phyloP scores from a whole-genome alignment of 2,329 filamentous ascomycete species.

The Endoconidiophora laricicola region DNA sequence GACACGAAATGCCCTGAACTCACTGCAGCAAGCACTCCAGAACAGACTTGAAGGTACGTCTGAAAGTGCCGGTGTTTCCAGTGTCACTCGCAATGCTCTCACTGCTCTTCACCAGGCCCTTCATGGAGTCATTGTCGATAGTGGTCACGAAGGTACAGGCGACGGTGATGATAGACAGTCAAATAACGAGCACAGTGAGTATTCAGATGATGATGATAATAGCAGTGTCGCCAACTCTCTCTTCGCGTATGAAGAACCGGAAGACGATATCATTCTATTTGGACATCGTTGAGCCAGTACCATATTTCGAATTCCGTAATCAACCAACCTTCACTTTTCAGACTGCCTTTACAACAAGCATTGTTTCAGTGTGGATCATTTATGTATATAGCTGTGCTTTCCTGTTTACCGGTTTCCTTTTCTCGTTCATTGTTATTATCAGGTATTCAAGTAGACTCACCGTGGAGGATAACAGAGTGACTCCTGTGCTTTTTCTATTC shows the following conservation, averaged over 20 bases:
- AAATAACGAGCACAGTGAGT: not conserved
- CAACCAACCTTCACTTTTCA: not conserved
- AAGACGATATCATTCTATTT: conserved; percentile 33
- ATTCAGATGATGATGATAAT: conserved; percentile 26
- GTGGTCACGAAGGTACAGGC: conserved; percentile 20
- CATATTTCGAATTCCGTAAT: not conserved
- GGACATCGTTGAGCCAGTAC: conserved; percentile 27
- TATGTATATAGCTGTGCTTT: no score
- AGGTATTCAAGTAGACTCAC: no score
- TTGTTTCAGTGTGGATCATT: no score
- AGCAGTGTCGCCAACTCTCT: conserved; percentile 21
- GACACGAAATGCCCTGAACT: conserved; percentile 8
- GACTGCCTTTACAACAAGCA: no score
- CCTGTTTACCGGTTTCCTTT: no score
- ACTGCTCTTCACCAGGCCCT: conserved; percentile 10
- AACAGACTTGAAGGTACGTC: conserved; percentile 26
- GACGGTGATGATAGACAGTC: not conserved
- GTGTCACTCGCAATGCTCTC: conserved; percentile 6
- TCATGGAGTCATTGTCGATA: conserved; percentile 19
- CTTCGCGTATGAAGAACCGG: conserved; percentile 29
- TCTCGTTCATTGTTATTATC: no score
- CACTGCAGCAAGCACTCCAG: conserved; percentile 10
- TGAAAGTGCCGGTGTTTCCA: conserved; percentile 26
- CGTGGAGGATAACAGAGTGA: no score
- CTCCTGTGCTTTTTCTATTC: no score